These are phyloP conservation scores for Ogataea zsoltii DNA, from an alignment of 805 yeast species.

Conservation along the genomic window DNA sequence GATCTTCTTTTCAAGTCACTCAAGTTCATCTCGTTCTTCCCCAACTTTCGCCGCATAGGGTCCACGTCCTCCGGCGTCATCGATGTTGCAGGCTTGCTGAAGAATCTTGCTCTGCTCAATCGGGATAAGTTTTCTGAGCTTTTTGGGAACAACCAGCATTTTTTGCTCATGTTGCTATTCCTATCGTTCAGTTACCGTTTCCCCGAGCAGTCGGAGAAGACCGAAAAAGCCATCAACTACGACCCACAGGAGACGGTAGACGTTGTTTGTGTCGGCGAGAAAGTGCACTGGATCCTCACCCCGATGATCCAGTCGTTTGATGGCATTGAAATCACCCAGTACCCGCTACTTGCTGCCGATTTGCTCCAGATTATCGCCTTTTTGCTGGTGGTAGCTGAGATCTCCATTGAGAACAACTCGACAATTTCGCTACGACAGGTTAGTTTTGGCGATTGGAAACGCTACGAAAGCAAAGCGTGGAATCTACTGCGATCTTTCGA, in stretches of 20 bases:
- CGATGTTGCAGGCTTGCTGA: conserved; percentile 41
- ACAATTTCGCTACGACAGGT: conserved; percentile 20
- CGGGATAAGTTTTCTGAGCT: conserved; percentile 41
- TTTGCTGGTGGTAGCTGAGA: conserved; percentile 44
- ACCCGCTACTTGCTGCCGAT: conserved; percentile 41
- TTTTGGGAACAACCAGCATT: conserved; percentile 32
- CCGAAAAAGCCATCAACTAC: conserved; percentile 8
- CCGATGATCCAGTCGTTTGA: conserved; percentile 45
- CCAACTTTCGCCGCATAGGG: conserved; percentile 16
- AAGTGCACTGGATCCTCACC: conserved; percentile 33
- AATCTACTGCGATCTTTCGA: conserved; percentile 52
- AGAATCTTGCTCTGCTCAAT: conserved; percentile 46
- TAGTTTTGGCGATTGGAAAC: conserved; percentile 38
- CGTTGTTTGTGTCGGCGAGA: conserved; percentile 23
- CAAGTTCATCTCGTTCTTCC: conserved; percentile 36
- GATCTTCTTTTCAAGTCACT: conserved; percentile 42
- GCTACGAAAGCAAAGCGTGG: conserved; percentile 46
- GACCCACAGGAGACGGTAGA: conserved; percentile 18
- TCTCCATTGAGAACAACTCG: conserved; percentile 22
- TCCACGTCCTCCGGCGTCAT: conserved; percentile 21
- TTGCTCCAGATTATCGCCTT: conserved; percentile 50
- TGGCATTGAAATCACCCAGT: conserved; percentile 38
- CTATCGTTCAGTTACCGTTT: conserved; percentile 37
- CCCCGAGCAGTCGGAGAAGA: conserved; percentile 10
- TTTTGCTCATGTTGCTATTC: conserved; percentile 47